Base-by-base conservation (phyloP, 192 early-diverging fungal genomes). In the Coemansia sp. region DNA sequence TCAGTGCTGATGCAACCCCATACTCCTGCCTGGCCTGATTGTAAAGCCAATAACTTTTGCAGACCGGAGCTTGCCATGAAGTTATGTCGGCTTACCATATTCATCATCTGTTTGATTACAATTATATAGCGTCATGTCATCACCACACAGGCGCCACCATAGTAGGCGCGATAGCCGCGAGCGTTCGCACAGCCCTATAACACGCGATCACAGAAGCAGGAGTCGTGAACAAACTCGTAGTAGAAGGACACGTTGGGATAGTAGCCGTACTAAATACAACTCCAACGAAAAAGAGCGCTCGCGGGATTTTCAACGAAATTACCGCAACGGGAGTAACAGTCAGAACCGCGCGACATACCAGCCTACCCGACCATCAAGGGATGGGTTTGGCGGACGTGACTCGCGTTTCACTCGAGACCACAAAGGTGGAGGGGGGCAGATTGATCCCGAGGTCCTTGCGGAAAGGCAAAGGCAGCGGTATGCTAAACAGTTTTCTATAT, bases 401-500 rank as follows among this genome's bases (percentile, higher is more conserved):
- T 33, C 60, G 25, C 59, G 67, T 0, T 62, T 62, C 30, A 54
- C 25, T 9, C 27, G 50, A 9, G n/a, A 22, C 6, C 51, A 39
- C 27, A 51, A 27, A 2, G 22, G 29, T 21, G 68, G 61, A 7
- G 52, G 70, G 33, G 64, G 66, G 21, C 54, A 56, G 17, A 61
- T 61, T 2, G 73, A 72, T 19, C 66, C 72, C n/a, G 73, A 78
- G 32, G 72, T 70, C 51, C 54, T 74, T 42, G 65, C 54, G 21
- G 61, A 72, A 29, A 64, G 86, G 31, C 70, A 74, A 22, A 70
- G 63, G 0, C 62, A 85, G 46, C 72, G 85, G 5, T 63, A 84
- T 22, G 63, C 70, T 2, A 83, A 63, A 29, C 36, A 70, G 22
- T 78, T 83, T 39, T 83, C 84, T 0, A 84, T 88, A 22, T 88